These are phyloP conservation scores for Trichomonascaceae sp. DNA, from an alignment of 1,139 yeast genomes.

Conservation along the genomic window DNA sequence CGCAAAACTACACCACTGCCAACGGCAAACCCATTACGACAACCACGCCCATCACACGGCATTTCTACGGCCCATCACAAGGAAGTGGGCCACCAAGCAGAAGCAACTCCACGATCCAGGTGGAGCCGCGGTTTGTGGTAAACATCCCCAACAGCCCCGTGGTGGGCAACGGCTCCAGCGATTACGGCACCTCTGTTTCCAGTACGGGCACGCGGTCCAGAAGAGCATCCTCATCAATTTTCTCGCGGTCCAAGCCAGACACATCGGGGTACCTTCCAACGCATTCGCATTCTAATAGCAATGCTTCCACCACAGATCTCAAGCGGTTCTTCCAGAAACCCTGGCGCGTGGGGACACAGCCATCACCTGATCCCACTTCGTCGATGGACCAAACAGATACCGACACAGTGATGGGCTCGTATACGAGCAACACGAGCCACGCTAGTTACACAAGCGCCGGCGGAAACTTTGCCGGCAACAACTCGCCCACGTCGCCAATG, in stretches of 20 bases:
- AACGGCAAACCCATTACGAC: no score
- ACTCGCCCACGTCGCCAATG: constrained; percentile 7
- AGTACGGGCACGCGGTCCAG: constrained; percentile 8
- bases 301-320: constrained; percentile 19
- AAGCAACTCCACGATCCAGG: constrained; percentile 4
- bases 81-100: neutral
- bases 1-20: no score
- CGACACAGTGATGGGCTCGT: neutral
- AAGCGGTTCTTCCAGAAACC: constrained; percentile 23
- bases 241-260: constrained; percentile 12
- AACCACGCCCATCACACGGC: no score
- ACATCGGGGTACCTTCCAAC: constrained; percentile 6
- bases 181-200: neutral
- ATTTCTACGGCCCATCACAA: no score
- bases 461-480: constrained; percentile 4
- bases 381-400: no score
- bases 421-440: neutral
- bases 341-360: constrained; percentile 9
- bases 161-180: no score
- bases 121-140: constrained; percentile 16
- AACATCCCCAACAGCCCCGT: constrained; percentile 11
- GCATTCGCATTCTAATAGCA: constrained; percentile 13
- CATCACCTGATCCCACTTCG: no score
- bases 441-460: neutral
- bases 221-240: constrained; percentile 17